phyloP scores from a whole-genome alignment of 495 filamentous ascomycete genomes.

The Xylaria cubensis region DNA sequence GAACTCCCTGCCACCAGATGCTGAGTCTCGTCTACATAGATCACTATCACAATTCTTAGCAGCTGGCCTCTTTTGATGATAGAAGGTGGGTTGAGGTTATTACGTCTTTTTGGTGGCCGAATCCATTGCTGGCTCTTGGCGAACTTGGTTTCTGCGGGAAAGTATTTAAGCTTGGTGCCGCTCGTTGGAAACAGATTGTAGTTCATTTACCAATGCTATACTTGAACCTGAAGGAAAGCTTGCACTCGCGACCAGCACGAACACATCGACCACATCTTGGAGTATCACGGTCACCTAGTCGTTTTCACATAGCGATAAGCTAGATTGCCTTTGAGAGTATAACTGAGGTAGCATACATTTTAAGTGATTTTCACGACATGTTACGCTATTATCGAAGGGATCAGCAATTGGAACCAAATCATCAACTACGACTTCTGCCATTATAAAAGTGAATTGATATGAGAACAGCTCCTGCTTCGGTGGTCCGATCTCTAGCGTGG shows the following conservation, averaged over 20 bases:
- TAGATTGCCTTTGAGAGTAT: background rate
- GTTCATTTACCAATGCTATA: constrained; percentile 33
- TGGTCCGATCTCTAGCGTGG: background rate
- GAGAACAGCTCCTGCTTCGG: background rate
- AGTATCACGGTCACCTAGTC: constrained; percentile 50
- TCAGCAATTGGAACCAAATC: constrained; percentile 27
- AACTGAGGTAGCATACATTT: constrained; percentile 44
- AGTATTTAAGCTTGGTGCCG: constrained; percentile 11
- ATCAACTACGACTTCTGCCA: background rate
- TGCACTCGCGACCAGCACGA: constrained; percentile 41
- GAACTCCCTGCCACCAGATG: constrained; percentile 29
- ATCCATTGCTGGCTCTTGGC: constrained; percentile 37
- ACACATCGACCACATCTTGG: constrained; percentile 52
- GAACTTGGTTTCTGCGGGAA: constrained; percentile 34
- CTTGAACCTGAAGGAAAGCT: constrained; percentile 42
- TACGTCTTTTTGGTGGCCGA: constrained; percentile 35
- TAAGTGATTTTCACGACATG: constrained; percentile 54
- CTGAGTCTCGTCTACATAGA: constrained; percentile 39
- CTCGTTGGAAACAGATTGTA: background rate
- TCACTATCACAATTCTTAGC: constrained; percentile 31
- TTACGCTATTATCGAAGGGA: constrained; percentile 41
- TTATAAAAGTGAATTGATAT: background rate
- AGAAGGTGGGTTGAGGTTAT: constrained; percentile 4
- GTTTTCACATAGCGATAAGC: constrained; percentile 9
- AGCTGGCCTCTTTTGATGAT: background rate